A percentile compares a stretch with the other conserved stretches of the same genome.
phyloP scores from a whole-genome alignment of 2,329 filamentous ascomycete species.

The Xylaria sp. region DNA sequence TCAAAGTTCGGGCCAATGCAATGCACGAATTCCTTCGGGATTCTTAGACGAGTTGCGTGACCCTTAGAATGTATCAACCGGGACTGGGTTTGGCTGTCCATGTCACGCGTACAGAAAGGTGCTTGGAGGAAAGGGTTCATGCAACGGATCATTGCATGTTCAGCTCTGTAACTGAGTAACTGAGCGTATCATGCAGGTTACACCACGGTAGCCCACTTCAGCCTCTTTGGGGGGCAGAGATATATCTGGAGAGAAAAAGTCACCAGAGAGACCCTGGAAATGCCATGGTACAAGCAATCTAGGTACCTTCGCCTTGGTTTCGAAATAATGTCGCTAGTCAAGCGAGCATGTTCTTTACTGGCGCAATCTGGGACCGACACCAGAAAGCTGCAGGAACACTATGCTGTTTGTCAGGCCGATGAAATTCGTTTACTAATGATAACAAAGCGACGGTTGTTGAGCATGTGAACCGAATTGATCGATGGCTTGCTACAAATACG shows the following conservation, averaged over 20 bases:
- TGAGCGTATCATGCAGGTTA: conserved; percentile 31
- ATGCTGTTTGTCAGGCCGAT: conserved; percentile 8
- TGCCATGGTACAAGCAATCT: conserved; percentile 5
- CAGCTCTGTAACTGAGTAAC: conserved; percentile 24
- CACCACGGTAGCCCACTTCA: conserved; percentile 30
- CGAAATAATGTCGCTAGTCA: background rate
- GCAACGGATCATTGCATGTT: conserved; percentile 25
- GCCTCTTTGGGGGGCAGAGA: conserved; percentile 34
- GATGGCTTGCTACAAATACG: conserved; percentile 10
- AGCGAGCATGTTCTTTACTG: conserved; percentile 1
- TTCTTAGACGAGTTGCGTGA: conserved; percentile 29
- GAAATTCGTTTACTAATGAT: conserved; percentile 13
- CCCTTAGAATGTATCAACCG: conserved; percentile 18
- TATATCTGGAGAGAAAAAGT: conserved; percentile 13
- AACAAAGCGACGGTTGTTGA: conserved; percentile 4
- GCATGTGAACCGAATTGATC: conserved; percentile 24
- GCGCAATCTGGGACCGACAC: background rate
- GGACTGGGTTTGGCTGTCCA: conserved; percentile 19
- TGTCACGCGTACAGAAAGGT: conserved; percentile 34
- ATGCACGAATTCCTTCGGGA: conserved; percentile 26
- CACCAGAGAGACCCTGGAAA: conserved; percentile 1
- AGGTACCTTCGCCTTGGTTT: conserved; percentile 13
- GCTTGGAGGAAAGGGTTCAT: conserved; percentile 28
- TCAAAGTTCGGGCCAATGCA: conserved; percentile 25
- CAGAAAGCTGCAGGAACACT: conserved; percentile 7